These are phyloP conservation scores for Nymphaea thermarum DNA, from an alignment of 164 flowering plant species.

Conservation along the genomic window DNA sequence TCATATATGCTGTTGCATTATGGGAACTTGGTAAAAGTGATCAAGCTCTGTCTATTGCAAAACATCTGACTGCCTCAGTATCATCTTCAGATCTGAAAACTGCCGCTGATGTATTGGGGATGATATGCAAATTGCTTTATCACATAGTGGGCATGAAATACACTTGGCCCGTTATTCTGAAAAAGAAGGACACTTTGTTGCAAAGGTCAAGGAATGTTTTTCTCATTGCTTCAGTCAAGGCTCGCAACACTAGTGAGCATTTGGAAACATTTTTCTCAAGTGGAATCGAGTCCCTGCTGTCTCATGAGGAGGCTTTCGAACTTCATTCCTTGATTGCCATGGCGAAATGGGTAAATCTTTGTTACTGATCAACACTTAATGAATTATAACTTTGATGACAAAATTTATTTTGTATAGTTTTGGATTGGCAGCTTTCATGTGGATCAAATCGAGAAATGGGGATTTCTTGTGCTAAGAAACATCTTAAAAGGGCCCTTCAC, in stretches of 20 bases:
- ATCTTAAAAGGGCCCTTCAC: conserved; percentile 74
- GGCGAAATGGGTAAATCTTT: conserved; percentile 52
- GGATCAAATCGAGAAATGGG: conserved; percentile 32
- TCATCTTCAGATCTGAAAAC: conserved; percentile 31
- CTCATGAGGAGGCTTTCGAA: conserved; percentile 40
- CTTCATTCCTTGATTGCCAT: conserved; percentile 68
- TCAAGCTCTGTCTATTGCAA: conserved; percentile 39
- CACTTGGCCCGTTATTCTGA: conserved; percentile 41
- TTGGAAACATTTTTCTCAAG: conserved; percentile 47
- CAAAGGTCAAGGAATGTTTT: conserved; percentile 57
- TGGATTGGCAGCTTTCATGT: conserved; percentile 40
- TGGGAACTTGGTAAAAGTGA: conserved; percentile 69
- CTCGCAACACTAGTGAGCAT: conserved; percentile 40
- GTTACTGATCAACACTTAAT: not conserved
- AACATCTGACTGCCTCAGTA: conserved; percentile 38
- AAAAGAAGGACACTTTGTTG: conserved; percentile 56
- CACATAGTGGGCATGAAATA: conserved; percentile 52
- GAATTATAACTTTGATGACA: conserved; percentile 1
- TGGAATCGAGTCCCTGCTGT: conserved; percentile 27
- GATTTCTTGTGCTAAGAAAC: conserved; percentile 40
- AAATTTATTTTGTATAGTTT: not conserved
- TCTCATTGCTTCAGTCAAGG: conserved; percentile 51
- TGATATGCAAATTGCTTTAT: conserved; percentile 62
- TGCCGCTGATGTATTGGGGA: conserved; percentile 35
- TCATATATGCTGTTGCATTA: conserved; percentile 65